phyloP scores from a whole-genome alignment of 2,329 filamentous ascomycete species.

The Aulographum hederae region DNA sequence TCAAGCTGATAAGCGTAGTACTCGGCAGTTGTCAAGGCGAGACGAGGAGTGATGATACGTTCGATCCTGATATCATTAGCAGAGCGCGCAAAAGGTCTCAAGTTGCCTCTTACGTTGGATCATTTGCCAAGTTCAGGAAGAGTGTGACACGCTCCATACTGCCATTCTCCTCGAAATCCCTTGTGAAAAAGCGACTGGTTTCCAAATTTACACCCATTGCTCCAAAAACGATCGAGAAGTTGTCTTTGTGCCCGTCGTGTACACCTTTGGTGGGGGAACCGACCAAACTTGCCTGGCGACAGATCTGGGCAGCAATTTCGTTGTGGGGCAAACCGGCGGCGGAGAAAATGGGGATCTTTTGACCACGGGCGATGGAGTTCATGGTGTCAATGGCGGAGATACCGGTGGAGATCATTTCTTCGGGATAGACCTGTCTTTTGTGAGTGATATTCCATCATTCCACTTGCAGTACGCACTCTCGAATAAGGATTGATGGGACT shows the following conservation, averaged over 20 bases:
- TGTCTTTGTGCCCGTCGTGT: slow-evolving; percentile 93
- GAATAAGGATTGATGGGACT: slow-evolving; percentile 97
- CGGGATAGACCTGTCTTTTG: slow-evolving; percentile 63
- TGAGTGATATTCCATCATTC: slow-evolving; percentile 7
- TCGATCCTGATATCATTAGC: slow-evolving; percentile 58
- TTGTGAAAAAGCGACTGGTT: slow-evolving; percentile 93
- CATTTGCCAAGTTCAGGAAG: slow-evolving; percentile 98
- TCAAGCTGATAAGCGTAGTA: slow-evolving; percentile 99
- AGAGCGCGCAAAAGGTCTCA: neutral
- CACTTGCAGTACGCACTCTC: slow-evolving; percentile 41
- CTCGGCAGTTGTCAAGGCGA: slow-evolving; percentile 92
- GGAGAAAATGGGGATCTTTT: slow-evolving; percentile 99
- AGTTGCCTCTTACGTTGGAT: slow-evolving; percentile 60
- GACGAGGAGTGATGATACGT: slow-evolving; percentile 97
- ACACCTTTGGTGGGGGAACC: slow-evolving; percentile 85
- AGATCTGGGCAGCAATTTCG: slow-evolving; percentile 98
- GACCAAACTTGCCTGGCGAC: slow-evolving; percentile 87
- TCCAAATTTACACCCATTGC: slow-evolving; percentile 99
- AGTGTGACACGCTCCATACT: slow-evolving; percentile 93
- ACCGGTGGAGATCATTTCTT: slow-evolving; percentile 99
- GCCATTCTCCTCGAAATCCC: slow-evolving; percentile 98
- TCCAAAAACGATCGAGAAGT: slow-evolving; percentile 98
- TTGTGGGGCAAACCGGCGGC: slow-evolving; percentile 96
- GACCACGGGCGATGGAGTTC: slow-evolving; percentile 81
- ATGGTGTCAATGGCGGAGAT: slow-evolving; percentile 98